phyloP scores from a whole-genome alignment of 129 eudicot genomes.

The Escallonia herrerae region DNA sequence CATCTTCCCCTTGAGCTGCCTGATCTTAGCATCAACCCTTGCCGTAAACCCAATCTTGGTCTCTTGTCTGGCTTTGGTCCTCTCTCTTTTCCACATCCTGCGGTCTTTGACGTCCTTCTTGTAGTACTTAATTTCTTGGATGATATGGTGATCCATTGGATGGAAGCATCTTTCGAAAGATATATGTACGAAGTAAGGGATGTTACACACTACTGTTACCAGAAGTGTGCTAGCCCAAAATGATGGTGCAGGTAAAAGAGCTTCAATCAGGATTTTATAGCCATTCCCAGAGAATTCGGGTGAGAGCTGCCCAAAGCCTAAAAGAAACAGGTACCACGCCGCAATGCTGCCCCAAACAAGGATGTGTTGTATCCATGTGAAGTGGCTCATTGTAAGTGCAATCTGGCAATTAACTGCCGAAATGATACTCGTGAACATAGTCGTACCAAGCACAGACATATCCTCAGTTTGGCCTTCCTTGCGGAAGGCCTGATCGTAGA shows the following conservation, averaged over 20 bases:
- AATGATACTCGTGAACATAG: constrained; percentile 58
- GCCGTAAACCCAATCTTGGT: constrained; percentile 63
- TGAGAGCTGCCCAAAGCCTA: constrained; percentile 33
- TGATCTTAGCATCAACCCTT: constrained; percentile 62
- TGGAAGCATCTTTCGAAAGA: constrained; percentile 39
- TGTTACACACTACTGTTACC: constrained; percentile 35
- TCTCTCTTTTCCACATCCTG: constrained; percentile 58
- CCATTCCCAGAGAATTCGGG: constrained; percentile 30
- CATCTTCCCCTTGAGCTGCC: constrained; percentile 33
- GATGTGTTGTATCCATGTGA: constrained; percentile 53
- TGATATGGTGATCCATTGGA: constrained; percentile 67
- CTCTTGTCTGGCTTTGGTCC: constrained; percentile 30
- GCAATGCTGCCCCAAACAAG: constrained; percentile 65
- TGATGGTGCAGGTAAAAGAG: constrained; percentile 39
- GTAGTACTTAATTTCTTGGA: constrained; percentile 50
- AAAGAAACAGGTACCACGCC: constrained; percentile 48
- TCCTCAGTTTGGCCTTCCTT: constrained; percentile 48
- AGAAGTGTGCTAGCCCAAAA: constrained; percentile 43
- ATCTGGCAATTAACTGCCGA: constrained; percentile 68
- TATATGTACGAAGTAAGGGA: constrained; percentile 43
- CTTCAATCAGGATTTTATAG: constrained; percentile 36
- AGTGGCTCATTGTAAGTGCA: constrained; percentile 38
- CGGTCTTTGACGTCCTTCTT: constrained; percentile 35
- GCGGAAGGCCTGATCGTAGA: constrained; percentile 32
- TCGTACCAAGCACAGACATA: constrained; percentile 44